Base-by-base conservation (phyloP, 495 filamentous ascomycete species). In the Penicillium subrubescens region DNA sequence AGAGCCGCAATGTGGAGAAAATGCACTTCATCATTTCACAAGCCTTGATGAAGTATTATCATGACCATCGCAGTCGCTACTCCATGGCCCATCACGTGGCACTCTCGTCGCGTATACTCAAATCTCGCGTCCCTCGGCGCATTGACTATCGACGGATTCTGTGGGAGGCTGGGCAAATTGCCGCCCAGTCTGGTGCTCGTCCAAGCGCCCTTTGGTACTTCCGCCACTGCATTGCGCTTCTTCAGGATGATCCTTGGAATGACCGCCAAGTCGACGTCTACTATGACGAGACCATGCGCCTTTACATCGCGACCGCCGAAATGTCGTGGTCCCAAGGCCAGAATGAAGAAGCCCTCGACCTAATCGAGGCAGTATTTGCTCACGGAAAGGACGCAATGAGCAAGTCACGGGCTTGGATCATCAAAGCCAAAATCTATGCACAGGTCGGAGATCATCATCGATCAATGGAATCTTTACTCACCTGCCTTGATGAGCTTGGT, bases 1-100 rank as follows among this genome's bases (percentile, higher is more conserved):
- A 93, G 77, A 88, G 86, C 64, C 77, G 76, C 29, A 86, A 91
- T 60, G 79, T 85, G 25, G 77, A 86, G 56, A 89, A 88, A 69
- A 96, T 96, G 93, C 92, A 97, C 75, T 96, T 92, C 64, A 84
- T 91, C 46, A 90, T 96, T 60, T 91, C 91, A 0, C 88, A 91
- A 67, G 89, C 86, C 0, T 84, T 96, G 67, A 86, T 92, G 75
- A 89, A 90, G 61, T 86, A 92, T 65, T 84, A 86, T 58, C 78
- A 82, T 46, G 71, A 81, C 14, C 84, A 90, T 52, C 79, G 84
- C 12, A 80, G 81, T 59, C 84, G 85, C n/a, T 91, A 93, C 67
- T 86, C 83, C 44, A 87, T 87, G 57, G 89, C 91, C 41, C 84
- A 87, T 17, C 92, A 96, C 75, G 88, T 96, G 23, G 91, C 89